Evolutionary conservation across 2,329 filamentous ascomycete genomes (phyloP).

Genomic region (Venturia nashicola): DNA sequence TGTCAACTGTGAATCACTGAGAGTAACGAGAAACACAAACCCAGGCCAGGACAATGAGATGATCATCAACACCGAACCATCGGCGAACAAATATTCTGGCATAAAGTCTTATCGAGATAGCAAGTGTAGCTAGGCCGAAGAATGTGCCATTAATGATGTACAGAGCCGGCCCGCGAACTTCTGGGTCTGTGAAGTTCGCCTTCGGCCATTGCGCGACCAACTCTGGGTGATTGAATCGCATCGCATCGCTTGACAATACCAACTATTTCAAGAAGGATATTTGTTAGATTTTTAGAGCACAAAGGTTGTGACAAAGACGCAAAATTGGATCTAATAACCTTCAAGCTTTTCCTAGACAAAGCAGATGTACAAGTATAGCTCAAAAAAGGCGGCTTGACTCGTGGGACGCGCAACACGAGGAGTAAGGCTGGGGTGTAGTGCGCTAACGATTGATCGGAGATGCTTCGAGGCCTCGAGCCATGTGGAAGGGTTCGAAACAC

Average conservation of each 20-base stretch:
- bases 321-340: neutral
- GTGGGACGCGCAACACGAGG: neutral
- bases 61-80: slow-evolving; percentile 11
- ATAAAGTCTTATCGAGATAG: slow-evolving; percentile 7
- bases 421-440: neutral
- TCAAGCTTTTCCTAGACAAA: neutral
- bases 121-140: slow-evolving; percentile 6
- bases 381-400: neutral
- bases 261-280: neutral
- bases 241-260: slow-evolving; percentile 7
- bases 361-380: neutral
- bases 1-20: neutral
- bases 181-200: slow-evolving; percentile 27
- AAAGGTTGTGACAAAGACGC: neutral
- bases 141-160: slow-evolving; percentile 7
- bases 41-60: slow-evolving; percentile 6
- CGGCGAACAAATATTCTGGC: slow-evolving; percentile 2
- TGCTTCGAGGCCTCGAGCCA: neutral
- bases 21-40: neutral
- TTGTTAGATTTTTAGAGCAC: neutral
- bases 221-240: slow-evolving; percentile 7
- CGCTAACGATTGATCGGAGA: neutral
- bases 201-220: slow-evolving; percentile 21
- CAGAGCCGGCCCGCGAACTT: slow-evolving; percentile 25
- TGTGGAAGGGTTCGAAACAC: neutral